Evolutionary conservation across 257 asterid genomes (phyloP).

Genomic region (Solanum gracilifrons): DNA sequence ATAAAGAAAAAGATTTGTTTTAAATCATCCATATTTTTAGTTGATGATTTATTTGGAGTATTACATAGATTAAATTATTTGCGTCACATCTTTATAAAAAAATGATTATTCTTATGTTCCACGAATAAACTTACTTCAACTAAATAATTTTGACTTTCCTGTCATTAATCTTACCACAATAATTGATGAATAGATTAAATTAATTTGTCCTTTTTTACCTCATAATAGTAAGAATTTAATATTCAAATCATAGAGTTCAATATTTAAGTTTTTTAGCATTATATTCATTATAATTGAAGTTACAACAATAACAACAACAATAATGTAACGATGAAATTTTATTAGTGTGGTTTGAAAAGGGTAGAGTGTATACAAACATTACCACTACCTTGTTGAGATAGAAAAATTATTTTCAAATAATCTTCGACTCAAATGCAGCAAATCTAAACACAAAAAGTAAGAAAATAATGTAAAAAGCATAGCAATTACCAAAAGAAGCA

Average conservation of each 20-base stretch:
- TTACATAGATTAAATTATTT: no score
- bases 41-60: not conserved
- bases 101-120: not conserved
- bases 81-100: not conserved
- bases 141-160: not conserved
- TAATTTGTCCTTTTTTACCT: not conserved
- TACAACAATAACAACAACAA: no score
- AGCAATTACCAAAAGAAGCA: not conserved
- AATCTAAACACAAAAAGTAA: no score
- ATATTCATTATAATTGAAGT: no score
- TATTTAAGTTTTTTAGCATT: not conserved
- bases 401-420: no score
- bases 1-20: no score
- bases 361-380: no score
- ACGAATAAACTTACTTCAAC: not conserved
- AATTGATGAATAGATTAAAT: no score
- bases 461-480: no score
- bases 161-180: not conserved
- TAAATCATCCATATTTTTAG: not conserved
- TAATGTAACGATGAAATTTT: not conserved
- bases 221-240: not conserved
- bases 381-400: fast-evolving
- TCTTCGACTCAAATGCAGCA: not conserved
- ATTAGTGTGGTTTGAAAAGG: not conserved
- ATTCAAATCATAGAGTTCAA: no score